Evolutionary conservation across 192 early-diverging fungal species (phyloP).

Genomic region (Coemansia guatemalensis): DNA sequence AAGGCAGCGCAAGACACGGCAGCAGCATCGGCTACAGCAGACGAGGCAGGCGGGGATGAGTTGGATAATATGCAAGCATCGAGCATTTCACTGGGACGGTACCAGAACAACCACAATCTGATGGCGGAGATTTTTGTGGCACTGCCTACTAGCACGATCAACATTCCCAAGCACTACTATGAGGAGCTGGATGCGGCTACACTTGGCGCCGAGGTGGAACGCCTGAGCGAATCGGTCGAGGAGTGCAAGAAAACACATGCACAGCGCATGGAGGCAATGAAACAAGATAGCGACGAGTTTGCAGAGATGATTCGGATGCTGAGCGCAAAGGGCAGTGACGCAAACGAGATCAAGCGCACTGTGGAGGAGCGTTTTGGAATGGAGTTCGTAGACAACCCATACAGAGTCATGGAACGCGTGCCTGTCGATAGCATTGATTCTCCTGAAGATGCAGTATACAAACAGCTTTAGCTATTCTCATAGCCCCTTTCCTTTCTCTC

Average conservation of each 20-base stretch:
- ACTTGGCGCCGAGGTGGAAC: conserved; percentile 2
- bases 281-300: conserved; percentile 27
- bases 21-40: background rate
- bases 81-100: conserved; percentile 34
- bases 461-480: conserved; percentile 28
- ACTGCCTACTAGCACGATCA: conserved; percentile 42
- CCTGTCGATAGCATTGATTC: conserved; percentile 24
- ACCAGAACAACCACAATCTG: conserved; percentile 50
- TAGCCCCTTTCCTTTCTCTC: no score
- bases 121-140: conserved; percentile 51
- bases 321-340: background rate
- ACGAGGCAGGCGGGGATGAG: conserved; percentile 33
- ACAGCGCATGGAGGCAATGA: conserved; percentile 9
- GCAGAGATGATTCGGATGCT: conserved; percentile 20
- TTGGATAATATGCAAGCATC: conserved; percentile 38
- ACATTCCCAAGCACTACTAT: conserved; percentile 40
- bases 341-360: conserved; percentile 24
- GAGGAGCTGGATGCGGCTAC: conserved; percentile 12
- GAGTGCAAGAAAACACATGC: conserved; percentile 28
- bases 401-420: conserved; percentile 34
- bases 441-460: conserved; percentile 35
- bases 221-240: conserved; percentile 6
- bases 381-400: conserved; percentile 50
- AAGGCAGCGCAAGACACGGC: conserved; percentile 6
- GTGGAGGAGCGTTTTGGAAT: conserved; percentile 31